Evolutionary conservation across 2,329 filamentous ascomycete genomes (phyloP).

Genomic region (Claviceps fusiformis): DNA sequence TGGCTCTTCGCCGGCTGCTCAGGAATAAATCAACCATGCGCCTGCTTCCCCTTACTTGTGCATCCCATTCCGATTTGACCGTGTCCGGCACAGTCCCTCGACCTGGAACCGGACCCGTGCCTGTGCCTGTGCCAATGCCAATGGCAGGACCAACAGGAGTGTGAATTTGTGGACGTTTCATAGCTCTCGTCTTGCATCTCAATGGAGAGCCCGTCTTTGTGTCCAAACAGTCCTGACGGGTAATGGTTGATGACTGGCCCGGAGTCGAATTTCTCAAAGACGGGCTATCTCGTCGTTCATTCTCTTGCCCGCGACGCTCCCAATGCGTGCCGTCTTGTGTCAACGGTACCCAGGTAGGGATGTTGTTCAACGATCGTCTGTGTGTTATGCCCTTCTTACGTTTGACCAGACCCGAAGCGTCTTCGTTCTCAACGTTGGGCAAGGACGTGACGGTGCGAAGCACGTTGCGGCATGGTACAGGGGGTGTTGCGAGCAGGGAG

Average conservation of each 20-base stretch:
- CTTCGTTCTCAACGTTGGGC: neutral
- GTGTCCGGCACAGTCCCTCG: neutral
- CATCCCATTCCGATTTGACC: slow-evolving; percentile 12
- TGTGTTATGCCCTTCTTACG: slow-evolving; percentile 6
- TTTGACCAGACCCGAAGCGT: neutral
- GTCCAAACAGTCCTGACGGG: slow-evolving; percentile 10
- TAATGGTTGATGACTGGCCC: slow-evolving; percentile 10
- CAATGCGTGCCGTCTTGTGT: slow-evolving; percentile 9
- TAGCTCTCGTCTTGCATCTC: slow-evolving; percentile 3
- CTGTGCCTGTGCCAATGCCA: too few relatives aligned
- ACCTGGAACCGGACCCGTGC: neutral
- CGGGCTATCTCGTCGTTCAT: slow-evolving; percentile 7
- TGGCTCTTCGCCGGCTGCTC: slow-evolving; percentile 31
- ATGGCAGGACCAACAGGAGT: neutral
- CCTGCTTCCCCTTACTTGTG: slow-evolving; percentile 29
- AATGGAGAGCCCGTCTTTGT: slow-evolving; percentile 10
- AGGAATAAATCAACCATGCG: slow-evolving; percentile 42
- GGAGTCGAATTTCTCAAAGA: slow-evolving; percentile 19
- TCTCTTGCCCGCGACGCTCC: slow-evolving; percentile 11
- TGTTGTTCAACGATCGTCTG: slow-evolving; percentile 15
- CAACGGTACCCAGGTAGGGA: slow-evolving; percentile 7
- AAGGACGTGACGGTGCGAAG: slow-evolving; percentile 1
- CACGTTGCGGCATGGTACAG: slow-evolving; percentile 1
- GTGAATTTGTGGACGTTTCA: neutral
- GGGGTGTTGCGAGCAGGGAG: neutral